Conservation (phyloP, 441 rosid species). For the Populus hybrid region DNA sequence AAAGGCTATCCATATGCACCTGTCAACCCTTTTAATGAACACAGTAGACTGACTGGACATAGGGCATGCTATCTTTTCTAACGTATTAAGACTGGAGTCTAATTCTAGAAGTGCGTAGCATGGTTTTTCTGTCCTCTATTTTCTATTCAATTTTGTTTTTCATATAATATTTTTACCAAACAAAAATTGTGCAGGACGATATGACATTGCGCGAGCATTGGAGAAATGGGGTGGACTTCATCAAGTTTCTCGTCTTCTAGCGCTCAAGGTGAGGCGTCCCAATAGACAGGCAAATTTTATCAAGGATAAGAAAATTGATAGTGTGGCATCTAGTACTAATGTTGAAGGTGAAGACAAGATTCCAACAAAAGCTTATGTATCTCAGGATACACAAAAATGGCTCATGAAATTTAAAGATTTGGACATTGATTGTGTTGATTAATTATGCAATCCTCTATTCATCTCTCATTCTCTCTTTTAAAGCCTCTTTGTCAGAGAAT, state of each 20-base stretch:
- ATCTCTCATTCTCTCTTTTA: not conserved
- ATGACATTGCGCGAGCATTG: conserved; percentile 89
- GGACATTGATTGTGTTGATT: conserved; percentile 78
- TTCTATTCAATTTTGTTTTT: not conserved
- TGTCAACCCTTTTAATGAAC: not conserved
- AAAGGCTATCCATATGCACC: not conserved
- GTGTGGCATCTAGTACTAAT: conserved; percentile 12
- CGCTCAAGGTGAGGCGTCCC: conserved; percentile 80
- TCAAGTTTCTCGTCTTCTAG: conserved; percentile 78
- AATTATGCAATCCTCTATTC: conserved; percentile 1
- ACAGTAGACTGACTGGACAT: not conserved
- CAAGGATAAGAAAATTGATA: conserved; percentile 50
- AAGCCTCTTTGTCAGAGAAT: not conserved
- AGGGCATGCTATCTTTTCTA: not conserved
- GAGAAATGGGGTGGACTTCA: conserved; percentile 98
- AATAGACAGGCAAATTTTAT: conserved; percentile 43
- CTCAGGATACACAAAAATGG: conserved; percentile 86
- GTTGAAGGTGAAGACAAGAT: conserved; percentile 30
- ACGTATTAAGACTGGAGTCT: not conserved
- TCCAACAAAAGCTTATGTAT: conserved; percentile 40
- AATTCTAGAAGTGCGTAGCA: not conserved
- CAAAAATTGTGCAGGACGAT: conserved; percentile 54
- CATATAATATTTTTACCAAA: not conserved
- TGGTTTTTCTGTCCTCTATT: not conserved
- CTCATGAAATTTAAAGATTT: conserved; percentile 56